phyloP scores from a whole-genome alignment of 768 basidiomycete genomes.

The Leccinellum luteum region DNA sequence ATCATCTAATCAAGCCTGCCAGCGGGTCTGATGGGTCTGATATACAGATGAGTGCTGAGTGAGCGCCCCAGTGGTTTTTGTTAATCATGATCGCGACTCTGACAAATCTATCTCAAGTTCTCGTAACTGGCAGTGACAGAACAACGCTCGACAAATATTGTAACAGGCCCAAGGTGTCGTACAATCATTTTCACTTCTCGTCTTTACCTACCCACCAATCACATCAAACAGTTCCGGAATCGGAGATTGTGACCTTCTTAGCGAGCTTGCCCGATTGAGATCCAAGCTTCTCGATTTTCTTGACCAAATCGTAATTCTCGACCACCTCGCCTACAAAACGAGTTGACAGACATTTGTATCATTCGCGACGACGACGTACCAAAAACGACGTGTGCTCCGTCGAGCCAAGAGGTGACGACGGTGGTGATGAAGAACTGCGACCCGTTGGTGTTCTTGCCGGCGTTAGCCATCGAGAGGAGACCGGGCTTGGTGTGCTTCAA shows the following conservation, averaged over 20 bases:
- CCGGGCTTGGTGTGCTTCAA: slow-evolving; percentile 70
- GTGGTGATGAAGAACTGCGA: slow-evolving; percentile 94
- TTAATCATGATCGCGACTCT: background rate
- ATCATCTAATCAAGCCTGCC: no score
- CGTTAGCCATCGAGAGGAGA: slow-evolving; percentile 78
- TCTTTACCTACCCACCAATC: background rate
- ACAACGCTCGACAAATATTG: background rate
- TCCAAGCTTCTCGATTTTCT: background rate
- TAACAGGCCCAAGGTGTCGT: background rate
- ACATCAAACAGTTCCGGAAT: background rate
- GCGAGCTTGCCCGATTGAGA: background rate
- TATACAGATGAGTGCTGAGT: no score
- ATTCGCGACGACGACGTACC: slow-evolving; percentile 1
- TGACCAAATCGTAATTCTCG: background rate
- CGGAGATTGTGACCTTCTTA: background rate
- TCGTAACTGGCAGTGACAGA: background rate
- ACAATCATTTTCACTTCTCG: background rate
- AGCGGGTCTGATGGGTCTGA: no score
- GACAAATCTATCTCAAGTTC: background rate
- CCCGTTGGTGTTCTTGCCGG: slow-evolving; percentile 80
- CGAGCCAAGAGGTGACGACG: slow-evolving; percentile 44
- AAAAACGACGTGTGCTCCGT: slow-evolving; percentile 16
- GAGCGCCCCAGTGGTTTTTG: no score
- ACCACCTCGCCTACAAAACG: slow-evolving; percentile 8
- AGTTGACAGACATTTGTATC: background rate